Base-by-base conservation (phyloP, 1,284 basidiomycete species). In the Moniliella sp. region DNA sequence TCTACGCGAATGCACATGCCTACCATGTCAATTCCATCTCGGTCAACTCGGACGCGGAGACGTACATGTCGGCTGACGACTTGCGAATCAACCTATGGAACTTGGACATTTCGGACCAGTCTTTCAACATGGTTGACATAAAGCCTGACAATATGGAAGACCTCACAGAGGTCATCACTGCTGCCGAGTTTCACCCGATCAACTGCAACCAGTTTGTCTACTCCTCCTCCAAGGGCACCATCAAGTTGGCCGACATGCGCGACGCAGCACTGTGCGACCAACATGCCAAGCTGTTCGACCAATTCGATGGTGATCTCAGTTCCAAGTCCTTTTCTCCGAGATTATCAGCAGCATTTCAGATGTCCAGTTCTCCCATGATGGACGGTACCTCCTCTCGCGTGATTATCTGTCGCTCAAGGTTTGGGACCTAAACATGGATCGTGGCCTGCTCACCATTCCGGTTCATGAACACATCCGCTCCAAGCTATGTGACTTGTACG, bases 241-340 rank as follows among this genome's bases (percentile, higher is more conserved):
- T 99, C 70, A 97, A 97, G 66, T 73, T 99, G 36, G 88, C 86
- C n/a, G 91, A 99, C 65, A 99, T 99, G 91, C 75, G 91, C 33
- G 84, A 94, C 50, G 81, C 86, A 14, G 91, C 91, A 4, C 67
- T 99, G 35, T 99, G 91, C 63, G 91, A 99, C 62, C 72, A 73
- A 49, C 80, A 94, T 51, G 82, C 86, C 26, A 97, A 99, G 70
- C 76, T n/a, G n/a, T n/a, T n/a, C n/a, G n/a, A n/a, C n/a, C n/a
- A n/a, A n/a, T n/a, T n/a, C n/a, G n/a, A n/a, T n/a, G 91, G 97
- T 62, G 91, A 99, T 58, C 88, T 86, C 18, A 74, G 81, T 32
- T n/a, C n/a, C n/a, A 80, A 91, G 48, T 94, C 91, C 2, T 99
- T 99, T 99, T 99, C 65, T 91, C 83, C n/a, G 91, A 99, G 66